phyloP scores from a whole-genome alignment of 2,329 filamentous ascomycete species.

The Drechslera avenae region DNA sequence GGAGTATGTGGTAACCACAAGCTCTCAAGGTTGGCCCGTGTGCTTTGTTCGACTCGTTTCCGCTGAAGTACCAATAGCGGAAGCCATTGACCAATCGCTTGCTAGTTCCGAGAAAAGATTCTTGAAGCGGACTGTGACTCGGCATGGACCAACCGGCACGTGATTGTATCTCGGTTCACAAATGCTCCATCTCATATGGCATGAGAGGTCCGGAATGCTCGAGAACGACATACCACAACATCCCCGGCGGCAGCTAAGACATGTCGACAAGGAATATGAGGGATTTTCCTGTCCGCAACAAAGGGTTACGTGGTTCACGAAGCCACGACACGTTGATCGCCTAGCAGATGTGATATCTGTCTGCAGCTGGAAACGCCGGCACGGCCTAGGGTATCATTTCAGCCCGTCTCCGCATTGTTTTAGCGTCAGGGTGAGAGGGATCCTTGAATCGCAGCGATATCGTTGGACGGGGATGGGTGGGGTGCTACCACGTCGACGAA shows the following conservation, averaged over 20 bases:
- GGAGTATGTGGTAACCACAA: conserved; percentile 19
- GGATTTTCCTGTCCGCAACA: conserved; percentile 44
- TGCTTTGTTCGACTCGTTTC: conserved; percentile 26
- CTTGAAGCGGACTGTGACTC: conserved; percentile 38
- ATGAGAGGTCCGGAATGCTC: conserved; percentile 41
- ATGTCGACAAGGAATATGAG: conserved; percentile 46
- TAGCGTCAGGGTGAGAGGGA: conserved; percentile 52
- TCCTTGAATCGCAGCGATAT: conserved; percentile 52
- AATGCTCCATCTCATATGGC: conserved; percentile 41
- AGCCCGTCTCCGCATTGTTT: conserved; percentile 49
- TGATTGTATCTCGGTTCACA: conserved; percentile 46
- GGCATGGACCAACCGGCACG: conserved; percentile 44
- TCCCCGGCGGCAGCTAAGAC: conserved; percentile 40
- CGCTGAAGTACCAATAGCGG: conserved; percentile 25
- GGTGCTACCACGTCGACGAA: conserved; percentile 49
- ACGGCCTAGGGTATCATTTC: conserved; percentile 53
- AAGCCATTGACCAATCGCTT: conserved; percentile 41
- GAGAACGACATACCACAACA: conserved; percentile 26
- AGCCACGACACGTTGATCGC: conserved; percentile 52
- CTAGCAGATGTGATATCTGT: conserved; percentile 50
- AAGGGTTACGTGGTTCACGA: conserved; percentile 51
- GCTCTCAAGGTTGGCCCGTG: conserved; percentile 26
- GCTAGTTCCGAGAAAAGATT: conserved; percentile 29
- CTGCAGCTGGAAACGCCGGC: conserved; percentile 51
- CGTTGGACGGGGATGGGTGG: conserved; percentile 52